Conservation (phyloP, 192 early-diverging fungal genomes). For the Backusella circina region DNA sequence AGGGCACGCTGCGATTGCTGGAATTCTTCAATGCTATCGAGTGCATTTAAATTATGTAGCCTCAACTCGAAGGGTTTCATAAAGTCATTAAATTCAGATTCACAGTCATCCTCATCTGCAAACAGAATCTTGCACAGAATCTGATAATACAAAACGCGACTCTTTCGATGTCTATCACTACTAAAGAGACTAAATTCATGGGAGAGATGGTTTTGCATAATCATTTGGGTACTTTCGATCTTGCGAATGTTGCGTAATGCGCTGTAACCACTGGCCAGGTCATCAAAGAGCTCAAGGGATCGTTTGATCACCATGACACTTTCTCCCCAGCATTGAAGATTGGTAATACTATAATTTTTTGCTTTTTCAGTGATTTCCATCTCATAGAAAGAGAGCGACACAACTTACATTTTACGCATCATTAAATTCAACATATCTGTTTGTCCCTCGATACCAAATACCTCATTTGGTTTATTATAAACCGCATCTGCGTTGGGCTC, state of each 20-base stretch:
- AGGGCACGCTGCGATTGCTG: conserved; percentile 51
- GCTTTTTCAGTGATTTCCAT: not conserved
- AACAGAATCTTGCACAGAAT: conserved; percentile 77
- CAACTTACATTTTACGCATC: conserved; percentile 59
- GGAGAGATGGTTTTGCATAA: conserved; percentile 70
- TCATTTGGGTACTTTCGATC: conserved; percentile 61
- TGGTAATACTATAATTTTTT: conserved; percentile 45
- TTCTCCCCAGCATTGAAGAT: conserved; percentile 60
- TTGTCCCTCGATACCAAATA: conserved; percentile 65
- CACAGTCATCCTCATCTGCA: conserved; percentile 55
- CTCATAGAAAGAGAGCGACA: not conserved
- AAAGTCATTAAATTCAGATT: conserved; percentile 62
- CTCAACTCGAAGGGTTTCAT: conserved; percentile 62
- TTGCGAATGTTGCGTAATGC: conserved; percentile 71
- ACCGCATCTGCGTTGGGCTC: conserved; percentile 53
- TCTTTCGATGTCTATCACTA: conserved; percentile 52
- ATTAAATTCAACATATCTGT: conserved; percentile 56
- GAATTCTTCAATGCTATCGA: conserved; percentile 51
- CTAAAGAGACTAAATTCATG: conserved; percentile 73
- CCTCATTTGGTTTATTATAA: conserved; percentile 56
- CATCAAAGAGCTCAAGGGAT: conserved; percentile 71
- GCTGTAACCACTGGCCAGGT: conserved; percentile 69
- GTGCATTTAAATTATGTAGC: conserved; percentile 48
- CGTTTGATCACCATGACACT: conserved; percentile 51
- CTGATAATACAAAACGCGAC: conserved; percentile 69